Conservation (phyloP, 257 asterid genomes). For the Gardenia jasminoides region DNA sequence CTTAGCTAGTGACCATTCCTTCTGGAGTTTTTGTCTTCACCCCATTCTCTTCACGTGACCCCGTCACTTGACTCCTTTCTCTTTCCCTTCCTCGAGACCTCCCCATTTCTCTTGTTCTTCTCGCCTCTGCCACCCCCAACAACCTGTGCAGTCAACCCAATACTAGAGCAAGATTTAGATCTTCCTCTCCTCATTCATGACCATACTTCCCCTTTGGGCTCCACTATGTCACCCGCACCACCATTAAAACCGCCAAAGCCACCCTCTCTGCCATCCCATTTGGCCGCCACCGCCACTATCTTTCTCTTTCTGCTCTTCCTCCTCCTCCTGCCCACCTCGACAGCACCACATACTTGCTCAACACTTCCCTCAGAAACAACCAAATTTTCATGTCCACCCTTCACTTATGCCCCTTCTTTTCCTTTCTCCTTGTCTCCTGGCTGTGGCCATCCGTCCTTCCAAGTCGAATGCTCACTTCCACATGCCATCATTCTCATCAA, state of each 20-base stretch:
- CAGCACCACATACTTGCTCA: conserved; percentile 39
- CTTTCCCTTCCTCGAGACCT: conserved; percentile 38
- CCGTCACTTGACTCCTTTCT: conserved; percentile 23
- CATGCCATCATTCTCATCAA: conserved; percentile 63
- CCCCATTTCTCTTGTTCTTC: conserved; percentile 2
- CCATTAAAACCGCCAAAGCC: conserved; percentile 4
- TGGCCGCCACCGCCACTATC: conserved; percentile 23
- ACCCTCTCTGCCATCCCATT: conserved; percentile 20
- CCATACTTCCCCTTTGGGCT: not conserved
- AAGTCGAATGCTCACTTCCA: conserved; percentile 51
- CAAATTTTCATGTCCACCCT: conserved; percentile 59
- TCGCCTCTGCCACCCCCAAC: conserved; percentile 9
- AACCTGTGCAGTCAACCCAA: conserved; percentile 26
- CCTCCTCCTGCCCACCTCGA: conserved; percentile 12
- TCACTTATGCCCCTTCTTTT: conserved; percentile 55
- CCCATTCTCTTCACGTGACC: conserved; percentile 48
- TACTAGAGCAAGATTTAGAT: conserved; percentile 33
- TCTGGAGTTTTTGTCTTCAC: conserved; percentile 40
- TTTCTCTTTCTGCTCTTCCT: conserved; percentile 24
- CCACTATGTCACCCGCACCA: conserved; percentile 19
- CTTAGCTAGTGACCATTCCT: conserved; percentile 18
- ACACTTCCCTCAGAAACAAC: conserved; percentile 19
- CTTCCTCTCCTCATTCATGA: conserved; percentile 13
- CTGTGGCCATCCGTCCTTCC: conserved; percentile 96
- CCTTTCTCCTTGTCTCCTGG: conserved; percentile 82